Evolutionary conservation across 2,329 filamentous ascomycete genomes (phyloP).

Genomic region (Coniella vitis): DNA sequence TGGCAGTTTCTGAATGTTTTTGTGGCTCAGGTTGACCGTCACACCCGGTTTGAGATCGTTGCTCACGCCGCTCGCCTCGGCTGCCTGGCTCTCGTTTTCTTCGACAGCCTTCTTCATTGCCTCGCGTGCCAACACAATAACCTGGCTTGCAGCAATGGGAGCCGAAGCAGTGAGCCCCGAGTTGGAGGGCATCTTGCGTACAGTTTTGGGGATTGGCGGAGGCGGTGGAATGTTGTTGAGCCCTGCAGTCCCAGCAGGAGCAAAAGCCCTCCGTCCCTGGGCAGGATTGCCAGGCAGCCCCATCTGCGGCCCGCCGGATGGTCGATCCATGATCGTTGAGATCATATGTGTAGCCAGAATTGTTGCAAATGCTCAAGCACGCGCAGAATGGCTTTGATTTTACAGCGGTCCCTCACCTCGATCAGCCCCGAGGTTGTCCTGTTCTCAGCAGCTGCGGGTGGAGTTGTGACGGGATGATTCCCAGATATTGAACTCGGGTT

Average conservation of each 20-base stretch:
- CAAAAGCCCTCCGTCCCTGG: slow-evolving; percentile 26
- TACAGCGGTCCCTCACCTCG: slow-evolving; percentile 3
- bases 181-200: slow-evolving; percentile 40
- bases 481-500: neutral
- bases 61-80: slow-evolving; percentile 52
- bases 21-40: slow-evolving; percentile 72
- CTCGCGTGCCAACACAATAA: slow-evolving; percentile 58
- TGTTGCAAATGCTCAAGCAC: slow-evolving; percentile 1
- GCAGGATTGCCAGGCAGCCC: slow-evolving; percentile 31
- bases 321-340: slow-evolving; percentile 19
- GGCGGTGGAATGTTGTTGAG: slow-evolving; percentile 33
- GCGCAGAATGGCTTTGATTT: neutral
- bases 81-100: slow-evolving; percentile 57
- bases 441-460: neutral
- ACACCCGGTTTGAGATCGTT: slow-evolving; percentile 62
- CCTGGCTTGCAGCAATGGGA: slow-evolving; percentile 53
- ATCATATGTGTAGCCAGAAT: slow-evolving; percentile 11
- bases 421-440: slow-evolving; percentile 3
- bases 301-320: slow-evolving; percentile 19
- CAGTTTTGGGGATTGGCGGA: slow-evolving; percentile 36
- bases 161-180: slow-evolving; percentile 42
- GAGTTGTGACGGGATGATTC: neutral
- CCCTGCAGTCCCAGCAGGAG: slow-evolving; percentile 22
- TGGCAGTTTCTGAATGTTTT: slow-evolving; percentile 63
- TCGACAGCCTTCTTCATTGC: slow-evolving; percentile 61